A percentile compares a stretch with the other conserved stretches of the same genome.
phyloP scores from a whole-genome alignment of 768 basidiomycete species.

The Panus rudis region DNA sequence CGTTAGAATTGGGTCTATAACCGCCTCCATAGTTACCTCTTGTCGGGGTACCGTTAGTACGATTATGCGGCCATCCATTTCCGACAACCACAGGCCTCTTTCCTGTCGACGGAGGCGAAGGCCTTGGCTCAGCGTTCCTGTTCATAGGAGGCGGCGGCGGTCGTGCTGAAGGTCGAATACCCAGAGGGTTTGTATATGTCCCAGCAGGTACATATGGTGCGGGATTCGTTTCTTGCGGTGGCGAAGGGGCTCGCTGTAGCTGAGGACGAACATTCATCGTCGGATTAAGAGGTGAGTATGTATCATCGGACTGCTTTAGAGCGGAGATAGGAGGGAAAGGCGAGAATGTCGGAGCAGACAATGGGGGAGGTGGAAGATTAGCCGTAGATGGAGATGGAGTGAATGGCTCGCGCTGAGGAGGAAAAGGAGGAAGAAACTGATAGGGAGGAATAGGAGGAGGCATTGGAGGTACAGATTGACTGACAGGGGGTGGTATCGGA shows the following conservation, averaged over 20 bases:
- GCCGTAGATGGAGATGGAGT: not conserved
- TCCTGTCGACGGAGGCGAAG: slow-evolving; percentile 18
- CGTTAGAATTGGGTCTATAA: too few relatives aligned
- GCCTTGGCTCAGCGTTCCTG: not conserved
- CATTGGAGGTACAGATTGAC: too few relatives aligned
- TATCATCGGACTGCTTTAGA: too few relatives aligned
- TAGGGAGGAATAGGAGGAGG: too few relatives aligned
- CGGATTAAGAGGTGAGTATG: not conserved
- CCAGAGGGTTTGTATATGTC: slow-evolving; percentile 45
- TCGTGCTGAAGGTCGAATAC: slow-evolving; percentile 44
- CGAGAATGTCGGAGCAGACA: not conserved
- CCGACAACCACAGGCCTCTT: slow-evolving; percentile 42
- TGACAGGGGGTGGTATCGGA: too few relatives aligned
- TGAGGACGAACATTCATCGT: not conserved
- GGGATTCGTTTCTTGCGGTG: slow-evolving; percentile 22
- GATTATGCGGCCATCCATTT: slow-evolving; percentile 41
- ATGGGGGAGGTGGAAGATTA: not conserved
- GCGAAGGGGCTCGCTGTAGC: slow-evolving; percentile 3
- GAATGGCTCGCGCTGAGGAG: too few relatives aligned
- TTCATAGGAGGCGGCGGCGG: too few relatives aligned
- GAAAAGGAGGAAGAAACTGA: too few relatives aligned
- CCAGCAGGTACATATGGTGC: slow-evolving; percentile 35
- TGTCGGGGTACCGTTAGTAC: too few relatives aligned
- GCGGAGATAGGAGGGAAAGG: too few relatives aligned
- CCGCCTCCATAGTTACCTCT: too few relatives aligned